Percentiles rank a stretch among this genome's conserved stretches.
Evolutionary conservation across 257 asterid species (phyloP).

Genomic region (Voacanga thouarsii): DNA sequence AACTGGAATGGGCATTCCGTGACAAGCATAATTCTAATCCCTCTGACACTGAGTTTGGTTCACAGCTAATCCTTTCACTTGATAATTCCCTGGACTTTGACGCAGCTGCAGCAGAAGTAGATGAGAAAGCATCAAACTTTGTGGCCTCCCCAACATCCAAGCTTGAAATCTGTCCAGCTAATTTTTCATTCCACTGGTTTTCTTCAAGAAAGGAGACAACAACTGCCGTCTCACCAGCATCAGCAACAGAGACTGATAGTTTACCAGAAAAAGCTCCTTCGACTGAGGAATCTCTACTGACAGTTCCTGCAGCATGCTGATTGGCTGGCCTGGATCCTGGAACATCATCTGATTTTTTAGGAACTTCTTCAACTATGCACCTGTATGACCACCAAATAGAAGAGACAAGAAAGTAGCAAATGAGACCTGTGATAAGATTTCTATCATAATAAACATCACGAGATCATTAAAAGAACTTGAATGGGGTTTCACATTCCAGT

Average conservation of each 20-base stretch:
- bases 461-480: neutral
- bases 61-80: slow-evolving; percentile 23
- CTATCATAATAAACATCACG: neutral
- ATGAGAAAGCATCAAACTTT: slow-evolving; percentile 28
- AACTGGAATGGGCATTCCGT: slow-evolving; percentile 26
- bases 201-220: slow-evolving; percentile 63
- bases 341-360: slow-evolving; percentile 32
- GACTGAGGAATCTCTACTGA: slow-evolving; percentile 28
- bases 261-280: slow-evolving; percentile 68
- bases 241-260: slow-evolving; percentile 78
- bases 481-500: neutral
- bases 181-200: slow-evolving; percentile 42
- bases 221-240: slow-evolving; percentile 86
- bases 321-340: slow-evolving; percentile 27
- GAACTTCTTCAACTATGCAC: slow-evolving; percentile 44
- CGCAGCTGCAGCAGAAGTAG: slow-evolving; percentile 29
- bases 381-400: slow-evolving; percentile 34
- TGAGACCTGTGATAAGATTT: neutral
- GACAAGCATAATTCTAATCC: slow-evolving; percentile 38
- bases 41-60: slow-evolving; percentile 29
- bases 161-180: slow-evolving; percentile 26
- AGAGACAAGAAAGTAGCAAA: slow-evolving; percentile 5
- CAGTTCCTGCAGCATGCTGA: slow-evolving; percentile 39
- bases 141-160: slow-evolving; percentile 25
- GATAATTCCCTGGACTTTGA: slow-evolving; percentile 33